Percentiles rank a stretch among this genome's conserved stretches.
These are phyloP conservation scores for Periglandula ipomoeae DNA, from an alignment of 2,329 filamentous ascomycete species.

Conservation along the genomic window DNA sequence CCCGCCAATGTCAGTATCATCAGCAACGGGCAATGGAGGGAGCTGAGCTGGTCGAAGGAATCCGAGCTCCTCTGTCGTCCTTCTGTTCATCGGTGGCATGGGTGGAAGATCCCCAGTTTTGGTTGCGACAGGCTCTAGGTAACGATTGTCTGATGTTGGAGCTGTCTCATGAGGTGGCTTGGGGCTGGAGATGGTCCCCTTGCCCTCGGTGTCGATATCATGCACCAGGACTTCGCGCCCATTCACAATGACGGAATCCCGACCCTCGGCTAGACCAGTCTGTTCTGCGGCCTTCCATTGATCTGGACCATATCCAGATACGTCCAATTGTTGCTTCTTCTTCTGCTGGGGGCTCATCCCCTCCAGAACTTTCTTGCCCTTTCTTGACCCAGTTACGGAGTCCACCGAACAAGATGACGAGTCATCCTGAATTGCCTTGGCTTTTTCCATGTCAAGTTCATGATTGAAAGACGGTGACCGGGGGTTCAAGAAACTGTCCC, in stretches of 20 bases:
- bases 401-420: constrained; percentile 7
- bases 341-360: constrained; percentile 26
- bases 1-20: constrained; percentile 77
- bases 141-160: constrained; percentile 20
- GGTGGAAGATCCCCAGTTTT: constrained; percentile 49
- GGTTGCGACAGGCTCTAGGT: constrained; percentile 22
- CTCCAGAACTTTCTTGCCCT: neutral
- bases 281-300: constrained; percentile 60
- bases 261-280: constrained; percentile 50
- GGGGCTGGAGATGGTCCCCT: constrained; percentile 41
- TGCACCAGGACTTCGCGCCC: constrained; percentile 64
- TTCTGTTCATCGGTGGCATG: constrained; percentile 43
- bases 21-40: constrained; percentile 57
- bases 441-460: constrained; percentile 36
- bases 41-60: constrained; percentile 61
- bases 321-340: constrained; percentile 58
- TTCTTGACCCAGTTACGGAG: neutral
- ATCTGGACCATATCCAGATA: constrained; percentile 70
- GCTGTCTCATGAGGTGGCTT: constrained; percentile 23
- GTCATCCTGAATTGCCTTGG: constrained; percentile 37
- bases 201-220: constrained; percentile 54
- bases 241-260: constrained; percentile 61
- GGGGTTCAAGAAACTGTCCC: constrained; percentile 19
- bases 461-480: constrained; percentile 59
- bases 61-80: constrained; percentile 58